These are phyloP conservation scores for Fusarium sp. DNA, from an alignment of 2,329 filamentous ascomycete species.

Conservation along the genomic window DNA sequence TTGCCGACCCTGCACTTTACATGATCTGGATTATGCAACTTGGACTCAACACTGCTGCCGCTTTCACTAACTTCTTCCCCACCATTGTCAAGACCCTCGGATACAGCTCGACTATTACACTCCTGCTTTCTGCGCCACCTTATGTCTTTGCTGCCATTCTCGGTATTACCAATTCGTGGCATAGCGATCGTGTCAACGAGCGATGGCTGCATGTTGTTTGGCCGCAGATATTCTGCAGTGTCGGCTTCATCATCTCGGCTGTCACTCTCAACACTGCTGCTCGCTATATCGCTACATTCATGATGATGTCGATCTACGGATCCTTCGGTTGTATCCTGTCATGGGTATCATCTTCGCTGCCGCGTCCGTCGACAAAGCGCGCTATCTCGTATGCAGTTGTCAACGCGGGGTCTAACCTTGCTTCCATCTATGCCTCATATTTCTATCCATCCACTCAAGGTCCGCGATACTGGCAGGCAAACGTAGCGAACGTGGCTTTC, in stretches of 20 bases:
- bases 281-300: slow-evolving; percentile 13
- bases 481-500: slow-evolving; percentile 6
- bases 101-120: slow-evolving; percentile 1
- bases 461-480: slow-evolving; percentile 8
- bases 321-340: slow-evolving; percentile 17
- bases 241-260: slow-evolving; percentile 17
- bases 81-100: slow-evolving; percentile 15
- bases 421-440: slow-evolving; percentile 13
- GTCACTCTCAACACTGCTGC: slow-evolving; percentile 10
- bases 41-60: slow-evolving; percentile 10
- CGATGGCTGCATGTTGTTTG: slow-evolving; percentile 15
- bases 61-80: slow-evolving; percentile 20
- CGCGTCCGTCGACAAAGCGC: slow-evolving; percentile 13
- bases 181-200: slow-evolving; percentile 7
- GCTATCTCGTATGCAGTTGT: slow-evolving; percentile 14
- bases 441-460: slow-evolving; percentile 9
- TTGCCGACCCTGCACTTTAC: slow-evolving; percentile 5
- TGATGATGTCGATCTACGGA: slow-evolving; percentile 26
- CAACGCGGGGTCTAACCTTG: slow-evolving; percentile 4
- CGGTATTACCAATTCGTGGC: slow-evolving; percentile 14
- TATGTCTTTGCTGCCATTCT: slow-evolving; percentile 13
- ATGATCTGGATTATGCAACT: slow-evolving; percentile 26
- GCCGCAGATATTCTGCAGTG: slow-evolving; percentile 10
- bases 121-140: slow-evolving; percentile 8
- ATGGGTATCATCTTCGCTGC: slow-evolving; percentile 9